phyloP scores from a whole-genome alignment of 192 early-diverging fungal genomes.

The Allomyces arbusculus region DNA sequence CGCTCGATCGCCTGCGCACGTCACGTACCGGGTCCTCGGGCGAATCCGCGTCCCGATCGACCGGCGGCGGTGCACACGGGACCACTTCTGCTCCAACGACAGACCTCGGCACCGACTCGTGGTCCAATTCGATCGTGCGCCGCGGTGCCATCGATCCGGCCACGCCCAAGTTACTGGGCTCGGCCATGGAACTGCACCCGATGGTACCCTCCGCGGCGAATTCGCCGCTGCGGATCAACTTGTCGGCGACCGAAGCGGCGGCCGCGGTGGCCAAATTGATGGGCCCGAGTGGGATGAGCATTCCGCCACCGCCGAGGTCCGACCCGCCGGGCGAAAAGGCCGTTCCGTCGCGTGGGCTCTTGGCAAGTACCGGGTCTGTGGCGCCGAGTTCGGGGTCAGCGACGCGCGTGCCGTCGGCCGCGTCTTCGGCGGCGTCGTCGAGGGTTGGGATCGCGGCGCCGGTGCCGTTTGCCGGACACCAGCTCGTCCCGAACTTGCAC shows the following conservation, averaged over 20 bases:
- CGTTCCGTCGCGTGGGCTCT: not conserved
- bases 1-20: not conserved
- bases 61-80: not conserved
- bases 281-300: no score
- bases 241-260: no score
- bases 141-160: not conserved
- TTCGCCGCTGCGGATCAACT: not conserved
- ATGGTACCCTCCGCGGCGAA: not conserved
- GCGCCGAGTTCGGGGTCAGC: not conserved
- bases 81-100: not conserved
- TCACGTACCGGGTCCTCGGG: not conserved
- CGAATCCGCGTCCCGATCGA: not conserved
- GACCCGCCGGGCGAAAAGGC: not conserved
- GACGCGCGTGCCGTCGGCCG: not conserved
- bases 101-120: not conserved
- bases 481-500: not conserved
- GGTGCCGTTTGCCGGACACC: not conserved
- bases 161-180: no score
- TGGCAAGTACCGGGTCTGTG: not conserved
- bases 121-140: not conserved
- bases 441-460: not conserved
- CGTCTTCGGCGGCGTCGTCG: not conserved
- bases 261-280: no score
- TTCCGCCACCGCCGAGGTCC: no score
- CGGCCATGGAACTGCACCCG: not conserved